These are phyloP conservation scores for Calophaca sinica DNA, from an alignment of 306 rosid genomes.

Conservation along the genomic window DNA sequence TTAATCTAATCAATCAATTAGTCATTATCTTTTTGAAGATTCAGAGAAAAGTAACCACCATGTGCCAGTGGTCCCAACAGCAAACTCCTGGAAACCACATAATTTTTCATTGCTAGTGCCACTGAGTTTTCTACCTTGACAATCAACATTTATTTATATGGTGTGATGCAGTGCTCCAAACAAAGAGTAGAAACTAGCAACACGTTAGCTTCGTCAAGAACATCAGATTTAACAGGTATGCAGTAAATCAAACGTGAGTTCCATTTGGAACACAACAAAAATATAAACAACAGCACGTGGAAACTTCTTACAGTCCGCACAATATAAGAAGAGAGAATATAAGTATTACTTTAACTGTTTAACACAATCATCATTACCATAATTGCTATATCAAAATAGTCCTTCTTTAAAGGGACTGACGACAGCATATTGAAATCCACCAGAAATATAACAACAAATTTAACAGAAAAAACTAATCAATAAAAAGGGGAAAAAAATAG, in stretches of 20 bases:
- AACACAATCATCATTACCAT: not conserved
- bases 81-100: no score
- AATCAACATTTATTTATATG: not conserved
- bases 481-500: not conserved
- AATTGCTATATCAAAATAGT: conserved; percentile 8
- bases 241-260: conserved; percentile 14
- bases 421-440: not conserved
- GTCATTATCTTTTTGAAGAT: no score
- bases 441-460: no score
- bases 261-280: conserved; percentile 7
- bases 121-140: not conserved
- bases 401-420: not conserved
- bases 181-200: conserved; percentile 11
- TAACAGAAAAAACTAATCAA: not conserved
- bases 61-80: no score
- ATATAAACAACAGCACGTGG: conserved; percentile 7
- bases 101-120: not conserved
- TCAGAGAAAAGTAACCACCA: no score
- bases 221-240: not conserved
- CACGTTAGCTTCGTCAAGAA: conserved; percentile 28
- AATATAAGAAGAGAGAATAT: conserved; percentile 3
- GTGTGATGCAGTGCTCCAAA: not conserved
- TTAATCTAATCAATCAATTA: no score
- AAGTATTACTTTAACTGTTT: not conserved
- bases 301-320: conserved; percentile 23